phyloP scores from a whole-genome alignment of 2,329 filamentous ascomycete genomes.

The Diaporthe eres region DNA sequence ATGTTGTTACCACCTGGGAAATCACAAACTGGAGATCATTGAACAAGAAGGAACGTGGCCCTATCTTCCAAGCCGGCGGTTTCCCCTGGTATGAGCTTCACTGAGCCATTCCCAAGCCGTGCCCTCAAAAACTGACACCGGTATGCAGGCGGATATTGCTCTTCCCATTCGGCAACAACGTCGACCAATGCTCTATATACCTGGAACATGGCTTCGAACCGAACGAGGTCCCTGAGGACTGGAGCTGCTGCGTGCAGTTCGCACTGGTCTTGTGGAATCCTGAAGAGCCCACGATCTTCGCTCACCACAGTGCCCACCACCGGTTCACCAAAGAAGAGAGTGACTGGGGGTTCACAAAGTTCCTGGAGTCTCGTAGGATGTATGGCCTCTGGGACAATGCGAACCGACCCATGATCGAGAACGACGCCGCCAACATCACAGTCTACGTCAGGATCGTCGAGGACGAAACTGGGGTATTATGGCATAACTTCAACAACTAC shows the following conservation, averaged over 20 bases:
- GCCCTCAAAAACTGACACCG: slow-evolving; percentile 43
- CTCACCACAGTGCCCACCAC: slow-evolving; percentile 89
- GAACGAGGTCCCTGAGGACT: slow-evolving; percentile 84
- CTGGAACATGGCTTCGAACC: slow-evolving; percentile 93
- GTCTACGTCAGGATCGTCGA: slow-evolving; percentile 87
- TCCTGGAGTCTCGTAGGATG: slow-evolving; percentile 88
- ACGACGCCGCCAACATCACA: slow-evolving; percentile 83
- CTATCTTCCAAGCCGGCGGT: slow-evolving; percentile 87
- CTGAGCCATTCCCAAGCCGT: neutral
- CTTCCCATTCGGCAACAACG: slow-evolving; percentile 95
- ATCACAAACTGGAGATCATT: slow-evolving; percentile 86
- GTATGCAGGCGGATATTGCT: slow-evolving; percentile 85
- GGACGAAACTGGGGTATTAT: slow-evolving; percentile 89
- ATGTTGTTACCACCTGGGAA: slow-evolving; percentile 86
- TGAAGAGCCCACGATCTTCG: slow-evolving; percentile 88
- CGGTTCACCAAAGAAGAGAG: slow-evolving; percentile 96
- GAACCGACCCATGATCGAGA: slow-evolving; percentile 80
- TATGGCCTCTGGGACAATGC: slow-evolving; percentile 84
- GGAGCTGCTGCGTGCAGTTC: slow-evolving; percentile 98
- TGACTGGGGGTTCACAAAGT: slow-evolving; percentile 99
- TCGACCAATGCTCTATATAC: slow-evolving; percentile 94
- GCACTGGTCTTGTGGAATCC: slow-evolving; percentile 94
- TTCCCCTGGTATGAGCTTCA: slow-evolving; percentile 81
- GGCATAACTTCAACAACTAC: slow-evolving; percentile 94
- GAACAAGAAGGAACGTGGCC: slow-evolving; percentile 87